Conservation (phyloP, 1,139 yeast species). For the Arxiozyma slooffiae region DNA sequence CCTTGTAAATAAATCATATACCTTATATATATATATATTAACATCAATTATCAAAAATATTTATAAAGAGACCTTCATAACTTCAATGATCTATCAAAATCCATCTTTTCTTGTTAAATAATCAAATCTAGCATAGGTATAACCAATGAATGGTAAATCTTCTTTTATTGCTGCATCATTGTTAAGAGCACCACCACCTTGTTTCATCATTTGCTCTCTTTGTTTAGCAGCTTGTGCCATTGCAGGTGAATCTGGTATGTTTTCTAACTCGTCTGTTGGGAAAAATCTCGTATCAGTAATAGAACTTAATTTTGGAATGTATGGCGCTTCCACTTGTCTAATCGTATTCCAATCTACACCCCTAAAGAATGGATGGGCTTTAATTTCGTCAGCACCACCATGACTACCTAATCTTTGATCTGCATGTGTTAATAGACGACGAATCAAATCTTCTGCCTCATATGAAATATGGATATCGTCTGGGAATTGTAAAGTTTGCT, state of each 20-base stretch:
- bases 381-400: constrained; percentile 90
- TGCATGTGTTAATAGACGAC: constrained; percentile 70
- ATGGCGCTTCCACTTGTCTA: constrained; percentile 89
- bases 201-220: constrained; percentile 33
- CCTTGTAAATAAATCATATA: neutral
- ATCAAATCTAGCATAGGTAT: constrained; percentile 89
- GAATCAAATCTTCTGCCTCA: constrained; percentile 86
- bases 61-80: neutral
- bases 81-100: constrained; percentile 31
- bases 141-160: constrained; percentile 92
- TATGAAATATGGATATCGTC: constrained; percentile 91
- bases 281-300: constrained; percentile 94
- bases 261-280: constrained; percentile 95
- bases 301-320: constrained; percentile 72
- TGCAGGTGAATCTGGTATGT: constrained; percentile 90
- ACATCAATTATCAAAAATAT: neutral
- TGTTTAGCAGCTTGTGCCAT: constrained; percentile 61
- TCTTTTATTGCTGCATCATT: constrained; percentile 43
- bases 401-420: constrained; percentile 84
- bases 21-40: neutral
- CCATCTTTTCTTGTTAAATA: constrained; percentile 84
- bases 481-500: constrained; percentile 85
- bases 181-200: constrained; percentile 31
- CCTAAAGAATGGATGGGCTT: constrained; percentile 83
- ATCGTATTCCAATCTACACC: constrained; percentile 97